Percentiles rank a stretch among this genome's conserved stretches.
phyloP scores from a whole-genome alignment of 2,329 filamentous ascomycete species.

The Cladosporium sp. region DNA sequence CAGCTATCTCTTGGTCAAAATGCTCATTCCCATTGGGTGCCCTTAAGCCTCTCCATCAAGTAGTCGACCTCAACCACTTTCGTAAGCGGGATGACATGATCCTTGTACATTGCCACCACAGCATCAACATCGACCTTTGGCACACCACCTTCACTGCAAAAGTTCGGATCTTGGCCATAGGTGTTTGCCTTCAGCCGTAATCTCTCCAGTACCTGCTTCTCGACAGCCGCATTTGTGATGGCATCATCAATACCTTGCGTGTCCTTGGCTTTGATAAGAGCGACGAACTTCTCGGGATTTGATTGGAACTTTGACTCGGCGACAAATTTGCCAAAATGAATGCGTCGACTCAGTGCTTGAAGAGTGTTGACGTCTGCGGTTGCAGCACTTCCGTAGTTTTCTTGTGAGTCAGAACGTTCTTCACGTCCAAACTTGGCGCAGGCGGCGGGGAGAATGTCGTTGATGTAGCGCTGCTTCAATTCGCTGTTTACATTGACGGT shows the following conservation, averaged over 20 bases:
- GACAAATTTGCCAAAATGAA: slow-evolving; percentile 98
- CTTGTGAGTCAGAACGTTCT: slow-evolving; percentile 70
- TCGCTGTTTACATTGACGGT: slow-evolving; percentile 82
- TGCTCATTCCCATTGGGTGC: slow-evolving; percentile 42
- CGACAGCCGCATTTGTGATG: slow-evolving; percentile 84
- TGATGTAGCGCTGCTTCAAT: slow-evolving; percentile 80
- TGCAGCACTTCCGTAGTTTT: slow-evolving; percentile 91
- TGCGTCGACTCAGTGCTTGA: slow-evolving; percentile 81
- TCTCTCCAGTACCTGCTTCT: slow-evolving; percentile 84
- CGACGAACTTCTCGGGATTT: slow-evolving; percentile 72
- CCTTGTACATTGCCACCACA: slow-evolving; percentile 80
- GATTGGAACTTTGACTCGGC: slow-evolving; percentile 90
- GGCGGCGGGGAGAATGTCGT: slow-evolving; percentile 73
- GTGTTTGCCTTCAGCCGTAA: slow-evolving; percentile 83
- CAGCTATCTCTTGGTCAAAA: not conserved
- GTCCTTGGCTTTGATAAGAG: slow-evolving; percentile 75
- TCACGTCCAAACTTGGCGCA: slow-evolving; percentile 71
- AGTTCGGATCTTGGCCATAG: slow-evolving; percentile 82
- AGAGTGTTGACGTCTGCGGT: slow-evolving; percentile 86
- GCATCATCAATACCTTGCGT: slow-evolving; percentile 75
- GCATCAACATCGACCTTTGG: slow-evolving; percentile 89
- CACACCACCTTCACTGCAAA: slow-evolving; percentile 35
- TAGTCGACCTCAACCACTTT: slow-evolving; percentile 98
- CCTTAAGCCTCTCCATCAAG: slow-evolving; percentile 80
- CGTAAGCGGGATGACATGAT: slow-evolving; percentile 94